Base-by-base conservation (phyloP, 2,329 filamentous ascomycete species). In the Pseudogymnoascus sp. region DNA sequence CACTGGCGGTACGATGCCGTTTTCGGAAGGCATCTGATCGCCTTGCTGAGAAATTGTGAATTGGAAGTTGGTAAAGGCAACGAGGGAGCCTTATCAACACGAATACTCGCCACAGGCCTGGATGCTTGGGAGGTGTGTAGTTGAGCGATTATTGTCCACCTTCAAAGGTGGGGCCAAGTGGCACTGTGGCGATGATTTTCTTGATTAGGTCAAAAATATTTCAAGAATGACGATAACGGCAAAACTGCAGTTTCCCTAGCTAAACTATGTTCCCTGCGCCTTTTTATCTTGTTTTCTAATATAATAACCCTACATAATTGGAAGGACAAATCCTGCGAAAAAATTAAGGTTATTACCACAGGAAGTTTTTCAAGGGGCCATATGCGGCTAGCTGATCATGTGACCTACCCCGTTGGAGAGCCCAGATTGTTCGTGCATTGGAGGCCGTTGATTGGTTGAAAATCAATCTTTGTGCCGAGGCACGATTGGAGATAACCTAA, bases 11-110 rank as follows among this genome's bases (percentile, higher is more conserved):
- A 29, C 58, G 36, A 5, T 60, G 36, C 55, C 35, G 58, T 27
- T 55, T 59, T 66, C 59, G 60, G 64, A 64, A 18, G 60, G 39
- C 65, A 66, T 66, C 33, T 62, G 61, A 40, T 5, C 33, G 59
- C 27, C 48, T 52, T 63, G 62, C 29, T 29, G 21, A 58, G 37
- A 55, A 61, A 58, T 29, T 10, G 42, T 36, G 48, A 29, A 63
- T 25, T 60, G 15, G 62, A 60, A n/a, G 36, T 27, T 37, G 58
- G 33, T 42, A 9, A 42, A 18, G 39, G 52, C 21, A 35, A 33
- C 5, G 31, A 45, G 35, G 21, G 12, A 35, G 35, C 33, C 58
- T 18, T 63, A 45, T 33, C 27, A 58, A 63, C 33, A 40, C 37
- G 45, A 36, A 62, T 62, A 60, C 35, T 64, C 63, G 58, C 42